phyloP scores from a whole-genome alignment of 257 asterid species.

The Nicotiana otophora region DNA sequence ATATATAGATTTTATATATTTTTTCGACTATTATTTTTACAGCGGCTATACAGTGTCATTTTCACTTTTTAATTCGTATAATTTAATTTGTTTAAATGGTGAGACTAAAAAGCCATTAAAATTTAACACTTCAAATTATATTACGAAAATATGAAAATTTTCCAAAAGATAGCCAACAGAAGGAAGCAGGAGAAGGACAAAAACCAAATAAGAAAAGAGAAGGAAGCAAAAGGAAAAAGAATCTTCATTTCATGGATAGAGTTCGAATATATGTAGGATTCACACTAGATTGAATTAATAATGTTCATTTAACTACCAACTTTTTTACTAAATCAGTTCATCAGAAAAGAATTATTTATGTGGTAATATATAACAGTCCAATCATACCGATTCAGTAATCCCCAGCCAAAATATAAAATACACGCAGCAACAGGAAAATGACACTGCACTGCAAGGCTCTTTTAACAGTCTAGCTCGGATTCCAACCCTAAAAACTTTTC shows the following conservation, averaged over 20 bases:
- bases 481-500: constrained; percentile 32
- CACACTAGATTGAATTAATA: no score
- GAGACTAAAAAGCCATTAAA: no score
- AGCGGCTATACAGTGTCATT: no score
- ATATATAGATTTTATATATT: no score
- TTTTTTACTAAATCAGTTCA: background rate
- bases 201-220: no score
- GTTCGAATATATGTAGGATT: background rate
- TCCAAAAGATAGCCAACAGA: no score
- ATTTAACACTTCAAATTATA: no score
- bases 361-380: background rate
- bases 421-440: constrained; percentile 42
- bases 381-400: background rate
- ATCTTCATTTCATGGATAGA: background rate
- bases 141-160: no score
- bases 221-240: background rate
- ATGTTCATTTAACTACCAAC: background rate
- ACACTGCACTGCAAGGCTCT: constrained; percentile 53
- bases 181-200: no score
- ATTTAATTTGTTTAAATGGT: no score
- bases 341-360: background rate
- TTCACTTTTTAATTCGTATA: no score
- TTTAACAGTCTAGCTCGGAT: constrained; percentile 24
- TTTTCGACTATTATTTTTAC: no score
- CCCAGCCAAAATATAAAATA: background rate